These are phyloP conservation scores for Breviolum minutum DNA, from an alignment of 73 alveolate genomes.

Conservation along the genomic window DNA sequence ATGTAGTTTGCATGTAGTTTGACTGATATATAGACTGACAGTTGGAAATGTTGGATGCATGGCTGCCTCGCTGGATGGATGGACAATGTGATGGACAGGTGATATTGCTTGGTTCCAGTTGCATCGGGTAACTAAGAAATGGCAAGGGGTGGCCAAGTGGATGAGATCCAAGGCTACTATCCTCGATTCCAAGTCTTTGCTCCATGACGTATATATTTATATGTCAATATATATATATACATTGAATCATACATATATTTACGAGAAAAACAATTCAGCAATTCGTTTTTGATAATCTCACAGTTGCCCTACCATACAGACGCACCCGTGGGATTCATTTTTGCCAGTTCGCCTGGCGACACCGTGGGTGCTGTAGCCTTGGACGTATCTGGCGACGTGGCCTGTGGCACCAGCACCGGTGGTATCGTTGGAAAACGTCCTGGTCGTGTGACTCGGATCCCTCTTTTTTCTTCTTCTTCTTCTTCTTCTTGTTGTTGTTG, in stretches of 20 bases:
- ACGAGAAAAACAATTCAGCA: neutral
- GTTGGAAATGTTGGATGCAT: too few species aligned
- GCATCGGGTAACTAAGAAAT: too few species aligned
- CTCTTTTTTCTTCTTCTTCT: too few species aligned
- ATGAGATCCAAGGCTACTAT: too few species aligned
- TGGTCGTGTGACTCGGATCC: neutral
- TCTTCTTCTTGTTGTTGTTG: too few species aligned
- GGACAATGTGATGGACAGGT: too few species aligned
- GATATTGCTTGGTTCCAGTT: too few species aligned
- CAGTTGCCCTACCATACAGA: neutral
- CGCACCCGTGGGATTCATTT: neutral
- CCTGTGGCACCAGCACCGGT: conserved; percentile 85
- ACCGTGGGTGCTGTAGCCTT: conserved; percentile 76
- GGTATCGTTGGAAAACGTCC: conserved; percentile 66
- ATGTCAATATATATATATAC: neutral
- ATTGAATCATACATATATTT: neutral
- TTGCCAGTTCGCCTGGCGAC: conserved; percentile 21
- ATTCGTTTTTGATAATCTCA: neutral
- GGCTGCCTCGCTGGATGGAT: too few species aligned
- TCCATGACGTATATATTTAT: neutral
- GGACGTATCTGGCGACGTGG: neutral
- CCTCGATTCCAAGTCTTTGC: too few species aligned
- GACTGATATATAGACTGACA: neutral
- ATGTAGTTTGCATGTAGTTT: neutral
- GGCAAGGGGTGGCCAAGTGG: too few species aligned